Conservation (phyloP, 176 grass and related monocot species). For the Hyparrhenia diplandra region DNA sequence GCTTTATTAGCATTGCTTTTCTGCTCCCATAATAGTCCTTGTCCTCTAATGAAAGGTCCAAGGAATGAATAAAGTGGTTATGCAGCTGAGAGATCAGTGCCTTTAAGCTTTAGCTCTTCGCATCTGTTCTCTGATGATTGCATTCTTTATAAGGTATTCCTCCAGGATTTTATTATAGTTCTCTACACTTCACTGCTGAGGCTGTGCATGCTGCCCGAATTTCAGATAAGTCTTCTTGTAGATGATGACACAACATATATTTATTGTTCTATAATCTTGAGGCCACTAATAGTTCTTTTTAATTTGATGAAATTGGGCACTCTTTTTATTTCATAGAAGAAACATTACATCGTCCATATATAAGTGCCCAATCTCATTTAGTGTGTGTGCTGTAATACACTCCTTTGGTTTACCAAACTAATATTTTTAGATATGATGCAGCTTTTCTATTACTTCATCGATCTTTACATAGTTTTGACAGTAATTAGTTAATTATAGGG, state of each 20-base stretch:
- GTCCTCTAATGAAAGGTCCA: not conserved
- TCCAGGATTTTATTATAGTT: not conserved
- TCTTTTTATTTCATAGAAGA: not conserved
- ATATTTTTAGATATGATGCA: not conserved
- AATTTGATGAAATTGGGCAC: not conserved
- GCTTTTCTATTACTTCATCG: not conserved
- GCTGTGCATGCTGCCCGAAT: not conserved
- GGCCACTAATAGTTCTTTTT: not conserved
- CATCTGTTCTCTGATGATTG: not conserved
- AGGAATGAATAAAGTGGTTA: constrained; percentile 38
- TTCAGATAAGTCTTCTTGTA: not conserved
- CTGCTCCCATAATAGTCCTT: not conserved
- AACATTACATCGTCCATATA: not conserved
- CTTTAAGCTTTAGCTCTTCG: not conserved
- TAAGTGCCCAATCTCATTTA: not conserved
- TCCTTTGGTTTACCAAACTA: not conserved
- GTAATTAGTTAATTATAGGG: not conserved
- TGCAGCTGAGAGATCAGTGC: not conserved
- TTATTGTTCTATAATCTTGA: not conserved
- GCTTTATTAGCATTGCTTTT: constrained; percentile 29
- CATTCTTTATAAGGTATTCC: not conserved
- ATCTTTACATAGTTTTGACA: not conserved
- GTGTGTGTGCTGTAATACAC: too few species aligned
- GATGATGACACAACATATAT: not conserved
- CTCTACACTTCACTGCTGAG: not conserved